Evolutionary conservation across 257 asterid genomes (phyloP), one percentile per base, ranked within the genome.

Genomic region (Coffea canephora): DNA sequence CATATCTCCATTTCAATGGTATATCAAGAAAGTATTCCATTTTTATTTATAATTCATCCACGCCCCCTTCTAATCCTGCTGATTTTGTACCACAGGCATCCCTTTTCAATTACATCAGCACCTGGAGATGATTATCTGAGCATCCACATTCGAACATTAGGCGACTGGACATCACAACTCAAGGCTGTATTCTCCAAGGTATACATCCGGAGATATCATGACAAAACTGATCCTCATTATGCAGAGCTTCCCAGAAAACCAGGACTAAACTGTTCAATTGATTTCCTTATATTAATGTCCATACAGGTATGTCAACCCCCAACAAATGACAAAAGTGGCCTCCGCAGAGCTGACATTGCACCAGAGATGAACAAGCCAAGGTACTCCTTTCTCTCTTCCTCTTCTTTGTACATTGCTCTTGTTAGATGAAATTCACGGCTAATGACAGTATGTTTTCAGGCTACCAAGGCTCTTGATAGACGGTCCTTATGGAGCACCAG

Each of bases 401-500:
- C 8, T 78, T n/a, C 18, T 25, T 72, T 27, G 3, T 52, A 27
- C 15, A 54, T 52, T 16, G 19, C 13, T 23, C 71, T 15, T 13
- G 25, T 27, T 25, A 11, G 36, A 31, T 23, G 5, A 15, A 74
- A 74, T 19, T 23, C 8, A 12, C 3, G 1, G 16, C 48, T 73
- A 73, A 52, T 41, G 5, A 9, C 65, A 34, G 21, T 65, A 45
- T 69, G 27, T 57, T 15, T 49, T n/a, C 87, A 92, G 97, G 73
- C 84, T 92, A 69, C 97, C 97, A 8, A 88, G 72, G 88, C 88
- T 92, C 25, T 31, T 89, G 82, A 88, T 91, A 3, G 94, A 92
- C 36, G 97, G 96, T 1, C 97, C 97, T 0, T 89, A 91, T 27
- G 97, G 97, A 36, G 96, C 97, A 55, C 97, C 97, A 8, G 91